Evolutionary conservation across 257 asterid genomes (phyloP).

Genomic region (Anisodus tanguticus): DNA sequence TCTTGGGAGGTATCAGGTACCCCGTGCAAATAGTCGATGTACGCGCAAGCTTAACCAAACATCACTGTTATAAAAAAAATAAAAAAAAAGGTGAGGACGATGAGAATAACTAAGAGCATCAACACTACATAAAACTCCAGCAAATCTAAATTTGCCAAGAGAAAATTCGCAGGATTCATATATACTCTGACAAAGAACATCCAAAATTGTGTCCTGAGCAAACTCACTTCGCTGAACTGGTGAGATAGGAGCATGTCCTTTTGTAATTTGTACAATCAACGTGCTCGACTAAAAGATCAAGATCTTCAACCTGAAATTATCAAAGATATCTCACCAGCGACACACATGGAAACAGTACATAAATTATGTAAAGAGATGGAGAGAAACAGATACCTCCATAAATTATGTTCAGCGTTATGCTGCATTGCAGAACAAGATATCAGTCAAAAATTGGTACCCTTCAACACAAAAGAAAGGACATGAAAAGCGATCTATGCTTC

Average conservation of each 20-base stretch:
- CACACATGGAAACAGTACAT: background rate
- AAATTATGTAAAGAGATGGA: background rate
- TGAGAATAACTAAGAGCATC: background rate
- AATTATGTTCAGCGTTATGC: slow-evolving; percentile 96
- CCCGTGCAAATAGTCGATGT: background rate
- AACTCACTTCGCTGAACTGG: slow-evolving; percentile 86
- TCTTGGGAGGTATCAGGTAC: background rate
- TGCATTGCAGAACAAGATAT: slow-evolving; percentile 44
- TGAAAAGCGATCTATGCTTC: background rate
- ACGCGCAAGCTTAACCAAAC: background rate
- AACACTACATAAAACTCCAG: background rate
- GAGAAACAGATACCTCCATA: slow-evolving; percentile 63
- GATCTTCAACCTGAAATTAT: slow-evolving; percentile 80
- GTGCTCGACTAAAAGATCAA: slow-evolving; percentile 75
- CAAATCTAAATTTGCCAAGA: background rate
- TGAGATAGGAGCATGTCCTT: slow-evolving; percentile 86
- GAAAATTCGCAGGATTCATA: background rate
- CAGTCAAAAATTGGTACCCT: background rate
- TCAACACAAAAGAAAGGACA: background rate
- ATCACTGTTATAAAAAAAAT: background rate
- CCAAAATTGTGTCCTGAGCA: slow-evolving; percentile 1
- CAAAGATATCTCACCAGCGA: background rate
- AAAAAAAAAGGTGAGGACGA: background rate
- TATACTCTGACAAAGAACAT: background rate
- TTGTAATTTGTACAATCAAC: slow-evolving; percentile 69